A percentile compares a stretch with the other conserved stretches of the same genome.
phyloP scores from a whole-genome alignment of 306 rosid genomes.

The Lathyrus oleraceus region DNA sequence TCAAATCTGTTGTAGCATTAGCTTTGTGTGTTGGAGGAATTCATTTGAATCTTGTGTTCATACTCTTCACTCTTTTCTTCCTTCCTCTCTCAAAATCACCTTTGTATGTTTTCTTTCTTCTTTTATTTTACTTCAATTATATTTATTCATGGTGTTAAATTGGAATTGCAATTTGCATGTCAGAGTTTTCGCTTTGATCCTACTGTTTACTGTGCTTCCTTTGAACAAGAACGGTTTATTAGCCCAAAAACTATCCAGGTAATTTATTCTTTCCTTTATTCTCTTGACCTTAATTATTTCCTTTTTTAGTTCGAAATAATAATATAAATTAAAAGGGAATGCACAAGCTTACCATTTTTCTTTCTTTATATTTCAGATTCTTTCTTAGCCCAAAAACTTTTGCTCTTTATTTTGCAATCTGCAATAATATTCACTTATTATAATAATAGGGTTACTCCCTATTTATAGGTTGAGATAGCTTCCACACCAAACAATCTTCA shows the following conservation, averaged over 20 bases:
- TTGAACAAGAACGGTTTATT: constrained; percentile 48
- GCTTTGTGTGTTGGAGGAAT: constrained; percentile 62
- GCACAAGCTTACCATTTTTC: too few species aligned
- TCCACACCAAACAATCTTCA: too few species aligned
- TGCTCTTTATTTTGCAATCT: too few species aligned
- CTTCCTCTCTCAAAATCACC: constrained; percentile 60
- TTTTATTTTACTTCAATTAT: background rate
- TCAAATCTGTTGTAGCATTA: constrained; percentile 48
- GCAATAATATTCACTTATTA: too few species aligned
- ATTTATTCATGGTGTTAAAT: too few species aligned
- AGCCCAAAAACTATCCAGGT: constrained; percentile 60
- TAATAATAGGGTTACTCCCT: too few species aligned
- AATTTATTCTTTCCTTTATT: background rate
- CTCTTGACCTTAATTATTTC: background rate
- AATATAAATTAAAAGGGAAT: too few species aligned
- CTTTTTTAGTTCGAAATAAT: too few species aligned
- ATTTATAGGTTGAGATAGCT: too few species aligned
- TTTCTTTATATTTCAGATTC: too few species aligned
- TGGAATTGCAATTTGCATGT: too few species aligned
- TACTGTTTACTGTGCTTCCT: constrained; percentile 52
- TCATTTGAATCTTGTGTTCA: constrained; percentile 52
- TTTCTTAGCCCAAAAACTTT: too few species aligned
- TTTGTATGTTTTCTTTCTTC: constrained; percentile 31
- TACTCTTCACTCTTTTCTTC: constrained; percentile 52
- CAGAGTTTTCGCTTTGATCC: constrained; percentile 62